Evolutionary conservation across 2,329 filamentous ascomycete genomes (phyloP).

Genomic region (Talaromyces sp.): DNA sequence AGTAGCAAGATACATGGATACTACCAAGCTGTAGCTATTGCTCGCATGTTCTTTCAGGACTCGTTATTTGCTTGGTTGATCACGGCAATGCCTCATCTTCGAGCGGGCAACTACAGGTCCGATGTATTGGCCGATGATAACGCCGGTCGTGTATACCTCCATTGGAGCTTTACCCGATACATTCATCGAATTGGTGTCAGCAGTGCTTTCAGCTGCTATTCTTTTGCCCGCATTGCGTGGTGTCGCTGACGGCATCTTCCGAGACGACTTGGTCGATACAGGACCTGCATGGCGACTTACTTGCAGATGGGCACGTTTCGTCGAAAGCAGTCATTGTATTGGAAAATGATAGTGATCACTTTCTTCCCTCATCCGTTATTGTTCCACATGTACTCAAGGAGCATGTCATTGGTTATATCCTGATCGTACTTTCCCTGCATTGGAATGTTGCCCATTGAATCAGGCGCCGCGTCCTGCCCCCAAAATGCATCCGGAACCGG

Average conservation of each 20-base stretch:
- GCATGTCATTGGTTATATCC: constrained; percentile 2
- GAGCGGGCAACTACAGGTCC: not conserved
- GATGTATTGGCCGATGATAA: not conserved
- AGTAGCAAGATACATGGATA: not conserved
- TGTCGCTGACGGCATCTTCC: too few relatives aligned
- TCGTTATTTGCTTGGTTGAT: not conserved
- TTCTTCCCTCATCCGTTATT: constrained; percentile 2
- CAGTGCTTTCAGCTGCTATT: not conserved
- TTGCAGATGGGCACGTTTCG: not conserved
- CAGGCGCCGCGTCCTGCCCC: not conserved
- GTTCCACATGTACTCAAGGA: constrained; percentile 11
- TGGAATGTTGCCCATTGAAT: not conserved
- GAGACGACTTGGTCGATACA: not conserved
- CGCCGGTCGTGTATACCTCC: not conserved
- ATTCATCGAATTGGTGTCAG: not conserved
- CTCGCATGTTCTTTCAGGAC: not conserved
- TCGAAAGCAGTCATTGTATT: not conserved
- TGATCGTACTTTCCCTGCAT: constrained; percentile 1
- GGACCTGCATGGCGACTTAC: not conserved
- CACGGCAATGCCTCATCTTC: not conserved
- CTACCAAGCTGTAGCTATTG: not conserved
- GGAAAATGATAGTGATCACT: not conserved
- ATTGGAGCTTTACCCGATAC: not conserved
- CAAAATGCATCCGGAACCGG: constrained; percentile 1
- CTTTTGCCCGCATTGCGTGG: not conserved